Evolutionary conservation across 345 rosid genomes (phyloP).

Genomic region (Garcia nutans): DNA sequence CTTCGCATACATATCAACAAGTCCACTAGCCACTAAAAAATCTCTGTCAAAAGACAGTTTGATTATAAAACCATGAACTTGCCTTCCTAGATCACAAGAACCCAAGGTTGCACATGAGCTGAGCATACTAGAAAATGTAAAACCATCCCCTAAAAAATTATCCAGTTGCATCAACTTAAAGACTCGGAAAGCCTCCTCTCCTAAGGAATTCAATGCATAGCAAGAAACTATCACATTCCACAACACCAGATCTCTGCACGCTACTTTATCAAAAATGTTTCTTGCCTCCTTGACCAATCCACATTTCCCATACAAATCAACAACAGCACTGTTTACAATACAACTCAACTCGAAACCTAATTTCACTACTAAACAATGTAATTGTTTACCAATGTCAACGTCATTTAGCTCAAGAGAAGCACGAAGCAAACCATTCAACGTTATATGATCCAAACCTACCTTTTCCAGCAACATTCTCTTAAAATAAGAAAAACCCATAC

Average conservation of each 20-base stretch:
- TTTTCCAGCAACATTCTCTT: conserved; percentile 43
- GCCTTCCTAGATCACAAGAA: conserved; percentile 42
- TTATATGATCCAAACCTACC: conserved; percentile 48
- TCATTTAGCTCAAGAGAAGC: conserved; percentile 39
- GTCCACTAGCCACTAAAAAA: conserved; percentile 52
- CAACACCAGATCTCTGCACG: conserved; percentile 48
- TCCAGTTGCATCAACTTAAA: conserved; percentile 45
- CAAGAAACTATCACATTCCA: conserved; percentile 65
- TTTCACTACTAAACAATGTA: conserved; percentile 56
- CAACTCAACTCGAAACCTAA: conserved; percentile 44
- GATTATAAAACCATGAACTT: conserved; percentile 48
- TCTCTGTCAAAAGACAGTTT: conserved; percentile 49
- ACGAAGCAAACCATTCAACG: conserved; percentile 51
- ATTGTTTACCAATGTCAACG: conserved; percentile 40
- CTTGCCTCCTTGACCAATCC: conserved; percentile 47
- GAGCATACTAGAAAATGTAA: conserved; percentile 59
- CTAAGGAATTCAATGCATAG: conserved; percentile 46
- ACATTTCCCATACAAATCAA: conserved; percentile 69
- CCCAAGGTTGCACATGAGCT: conserved; percentile 40
- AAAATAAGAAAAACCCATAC: conserved; percentile 37
- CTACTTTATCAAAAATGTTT: conserved; percentile 43
- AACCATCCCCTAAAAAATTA: conserved; percentile 46
- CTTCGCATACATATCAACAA: conserved; percentile 61
- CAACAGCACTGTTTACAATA: conserved; percentile 45
- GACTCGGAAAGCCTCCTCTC: conserved; percentile 42